Conservation (phyloP, 2,329 filamentous ascomycete species). For the Chaetothyriales sp. region DNA sequence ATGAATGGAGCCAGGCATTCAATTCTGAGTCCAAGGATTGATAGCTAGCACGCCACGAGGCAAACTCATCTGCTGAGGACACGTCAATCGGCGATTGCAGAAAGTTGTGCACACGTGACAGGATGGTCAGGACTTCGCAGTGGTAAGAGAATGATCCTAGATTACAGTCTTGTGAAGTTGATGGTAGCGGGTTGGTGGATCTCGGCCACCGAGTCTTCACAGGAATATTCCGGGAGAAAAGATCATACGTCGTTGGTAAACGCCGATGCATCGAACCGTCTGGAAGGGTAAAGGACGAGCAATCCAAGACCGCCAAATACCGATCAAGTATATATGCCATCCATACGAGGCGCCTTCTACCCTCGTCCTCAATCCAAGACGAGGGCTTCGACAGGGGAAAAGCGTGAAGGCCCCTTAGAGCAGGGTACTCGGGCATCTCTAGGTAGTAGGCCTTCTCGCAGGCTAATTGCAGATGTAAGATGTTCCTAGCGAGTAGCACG, state of each 20-base stretch:
- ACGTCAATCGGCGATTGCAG: constrained; percentile 83
- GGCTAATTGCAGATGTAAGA: constrained; percentile 73
- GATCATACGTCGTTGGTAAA: constrained; percentile 72
- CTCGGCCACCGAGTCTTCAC: constrained; percentile 75
- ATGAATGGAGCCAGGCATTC: constrained; percentile 67
- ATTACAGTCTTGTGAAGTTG: constrained; percentile 52
- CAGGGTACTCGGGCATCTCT: constrained; percentile 54
- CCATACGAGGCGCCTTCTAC: constrained; percentile 74
- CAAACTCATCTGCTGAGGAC: constrained; percentile 66
- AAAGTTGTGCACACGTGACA: constrained; percentile 79
- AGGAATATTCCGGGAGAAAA: constrained; percentile 69
- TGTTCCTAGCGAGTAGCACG: constrained; percentile 72
- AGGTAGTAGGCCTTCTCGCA: constrained; percentile 71
- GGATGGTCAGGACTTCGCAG: constrained; percentile 76
- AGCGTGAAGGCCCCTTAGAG: too few relatives aligned
- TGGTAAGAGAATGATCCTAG: constrained; percentile 81
- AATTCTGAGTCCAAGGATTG: constrained; percentile 70
- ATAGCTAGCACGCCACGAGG: constrained; percentile 78
- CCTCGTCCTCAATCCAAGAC: constrained; percentile 83
- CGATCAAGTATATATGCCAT: constrained; percentile 85
- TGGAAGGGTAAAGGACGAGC: constrained; percentile 79
- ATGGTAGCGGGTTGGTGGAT: constrained; percentile 15
- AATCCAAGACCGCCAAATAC: constrained; percentile 80
- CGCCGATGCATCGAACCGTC: constrained; percentile 81
- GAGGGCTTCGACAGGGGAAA: constrained; percentile 72